Percentiles rank a stretch among this genome's conserved stretches.
Conservation (phyloP, 306 rosid species). For the Sechiopsis laciniata region DNA sequence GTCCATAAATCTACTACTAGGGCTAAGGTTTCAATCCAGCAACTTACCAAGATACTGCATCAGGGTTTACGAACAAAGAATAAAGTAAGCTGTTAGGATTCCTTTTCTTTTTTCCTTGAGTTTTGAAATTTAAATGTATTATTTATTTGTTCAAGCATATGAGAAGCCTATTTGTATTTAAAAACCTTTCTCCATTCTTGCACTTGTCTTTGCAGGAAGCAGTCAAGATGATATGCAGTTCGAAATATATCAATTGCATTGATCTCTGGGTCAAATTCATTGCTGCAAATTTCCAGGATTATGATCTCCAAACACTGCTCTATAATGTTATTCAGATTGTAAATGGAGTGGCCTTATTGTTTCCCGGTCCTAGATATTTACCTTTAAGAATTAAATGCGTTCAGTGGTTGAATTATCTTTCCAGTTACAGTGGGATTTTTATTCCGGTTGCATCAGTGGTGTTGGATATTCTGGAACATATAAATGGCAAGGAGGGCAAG, state of each 20-base stretch:
- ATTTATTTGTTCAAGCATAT: not conserved
- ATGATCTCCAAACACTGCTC: constrained; percentile 66
- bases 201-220: constrained; percentile 58
- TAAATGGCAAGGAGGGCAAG: constrained; percentile 51
- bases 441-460: constrained; percentile 73
- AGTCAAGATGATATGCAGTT: constrained; percentile 62
- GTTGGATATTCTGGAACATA: constrained; percentile 68
- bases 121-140: constrained; percentile 16
- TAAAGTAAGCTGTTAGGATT: constrained; percentile 37
- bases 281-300: constrained; percentile 46
- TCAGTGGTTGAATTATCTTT: constrained; percentile 76
- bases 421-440: constrained; percentile 71
- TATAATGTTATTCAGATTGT: constrained; percentile 59
- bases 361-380: constrained; percentile 91
- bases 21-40: constrained; percentile 48
- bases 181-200: constrained; percentile 18
- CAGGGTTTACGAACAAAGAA: constrained; percentile 63
- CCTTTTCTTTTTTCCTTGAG: constrained; percentile 10
- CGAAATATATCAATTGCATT: constrained; percentile 70
- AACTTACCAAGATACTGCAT: constrained; percentile 57
- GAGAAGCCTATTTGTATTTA: not conserved
- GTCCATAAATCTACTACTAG: constrained; percentile 61
- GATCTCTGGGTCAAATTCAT: constrained; percentile 76
- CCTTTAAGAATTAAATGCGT: constrained; percentile 81
- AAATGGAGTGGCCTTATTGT: constrained; percentile 68